Base-by-base conservation (phyloP, 23 red algal species). In the Gracilaria domingensis region DNA sequence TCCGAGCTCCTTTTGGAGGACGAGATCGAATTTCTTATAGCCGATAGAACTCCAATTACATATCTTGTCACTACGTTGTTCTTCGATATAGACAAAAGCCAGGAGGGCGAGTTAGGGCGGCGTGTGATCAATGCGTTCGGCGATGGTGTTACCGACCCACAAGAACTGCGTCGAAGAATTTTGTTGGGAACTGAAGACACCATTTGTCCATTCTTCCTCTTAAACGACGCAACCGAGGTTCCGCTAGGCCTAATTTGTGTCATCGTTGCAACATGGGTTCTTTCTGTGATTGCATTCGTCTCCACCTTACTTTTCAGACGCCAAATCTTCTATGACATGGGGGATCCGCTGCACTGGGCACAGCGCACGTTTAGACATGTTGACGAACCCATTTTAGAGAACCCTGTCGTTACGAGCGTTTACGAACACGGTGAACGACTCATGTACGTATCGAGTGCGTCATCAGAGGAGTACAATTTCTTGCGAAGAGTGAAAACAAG, bases 401-500 rank as follows among this genome's bases (percentile, higher is more conserved):
- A 77, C 39, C 72, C 72, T 4, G 72, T 51, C 3, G 72, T 77
- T 28, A 77, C 42, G 4, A 77, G 72, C 26, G 72, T 77, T 11
- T 77, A 77, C 26, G 72, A 77, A 26, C 72, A 77, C 20, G 72
- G 72, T 25, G 72, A 77, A 26, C 72, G 72, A 26, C 42, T 77
- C 38, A 77, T 77, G 69, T 75, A 75, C 23, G 72, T 77, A 13
- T 51, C 72, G 23, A 30, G 72, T 42, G 50, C 42, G 7, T 26
- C 40, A 2, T 77, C 72, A 1, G 25, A 77, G 0, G 42, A 50
- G n/a, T 26, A 24, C 26, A 23, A 77, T 25, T 51, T 77, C 23
- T 30, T 77, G 40, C 29, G n/a, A 29, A 77, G 23, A 77, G 45
- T 77, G 72, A 50, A 20, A 77, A 38, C 64, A 36, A 25, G 60